Percentiles rank a stretch among this genome's conserved stretches.
Conservation (phyloP, 108 stramenopile species). For the Nitzschia putrida region DNA sequence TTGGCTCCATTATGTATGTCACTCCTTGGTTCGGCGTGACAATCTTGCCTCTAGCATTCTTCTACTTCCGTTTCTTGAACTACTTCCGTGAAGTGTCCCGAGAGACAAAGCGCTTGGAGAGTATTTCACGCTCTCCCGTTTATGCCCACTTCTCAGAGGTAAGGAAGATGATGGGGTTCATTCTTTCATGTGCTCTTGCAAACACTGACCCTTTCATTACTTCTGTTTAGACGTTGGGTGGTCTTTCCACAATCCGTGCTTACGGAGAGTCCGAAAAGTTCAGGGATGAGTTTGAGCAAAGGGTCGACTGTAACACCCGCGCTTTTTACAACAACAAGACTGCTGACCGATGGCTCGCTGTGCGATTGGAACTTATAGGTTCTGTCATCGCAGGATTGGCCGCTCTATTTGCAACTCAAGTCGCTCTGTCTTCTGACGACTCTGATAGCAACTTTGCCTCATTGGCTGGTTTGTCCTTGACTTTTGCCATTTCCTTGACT, state of each 20-base stretch:
- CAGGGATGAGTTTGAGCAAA: slow-evolving; percentile 51
- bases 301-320: slow-evolving; percentile 64
- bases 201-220: background rate
- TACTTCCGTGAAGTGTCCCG: slow-evolving; percentile 72
- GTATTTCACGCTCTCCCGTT: slow-evolving; percentile 86
- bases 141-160: slow-evolving; percentile 92
- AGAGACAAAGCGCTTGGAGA: slow-evolving; percentile 86
- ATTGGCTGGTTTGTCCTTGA: slow-evolving; percentile 77
- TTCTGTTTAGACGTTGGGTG: slow-evolving; percentile 66
- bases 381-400: slow-evolving; percentile 59
- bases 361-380: slow-evolving; percentile 74
- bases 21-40: slow-evolving; percentile 52
- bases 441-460: slow-evolving; percentile 51
- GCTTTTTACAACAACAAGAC: slow-evolving; percentile 66
- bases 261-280: slow-evolving; percentile 65
- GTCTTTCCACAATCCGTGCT: slow-evolving; percentile 88
- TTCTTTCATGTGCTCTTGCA: background rate
- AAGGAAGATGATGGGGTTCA: background rate
- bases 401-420: slow-evolving; percentile 65
- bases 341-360: slow-evolving; percentile 76
- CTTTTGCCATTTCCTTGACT: slow-evolving; percentile 82
- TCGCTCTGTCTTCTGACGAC: slow-evolving; percentile 47
- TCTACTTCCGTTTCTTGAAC: slow-evolving; percentile 70
- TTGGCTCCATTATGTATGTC: slow-evolving; percentile 46
- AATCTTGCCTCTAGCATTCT: slow-evolving; percentile 38